Base-by-base conservation (phyloP, 345 rosid species). In the Heritiera fomes region DNA sequence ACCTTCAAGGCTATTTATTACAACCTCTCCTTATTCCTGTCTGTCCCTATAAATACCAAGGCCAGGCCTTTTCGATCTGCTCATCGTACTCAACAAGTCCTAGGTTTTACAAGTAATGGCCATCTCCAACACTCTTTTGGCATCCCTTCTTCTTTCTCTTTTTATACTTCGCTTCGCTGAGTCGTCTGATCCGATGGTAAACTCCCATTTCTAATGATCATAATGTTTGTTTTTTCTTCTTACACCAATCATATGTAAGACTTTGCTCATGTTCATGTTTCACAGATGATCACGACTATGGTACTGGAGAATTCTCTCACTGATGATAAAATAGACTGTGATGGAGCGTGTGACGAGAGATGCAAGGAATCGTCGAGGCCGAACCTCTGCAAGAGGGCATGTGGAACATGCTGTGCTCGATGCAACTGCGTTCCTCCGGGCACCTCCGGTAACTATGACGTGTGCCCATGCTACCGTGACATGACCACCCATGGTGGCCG, bases 341-440 rank as follows among this genome's bases (percentile, higher is more conserved):
- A 81, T 0, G 79, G 60, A 47, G 93, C 93, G 5, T 94, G 98
- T 78, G 47, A 2, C 6, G 90, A 78, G 3, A 86, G 98, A 85
- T 94, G 96, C 84, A 85, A 58, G 50, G 78, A 84, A 52, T 82
- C 98, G 5, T 87, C 91, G 1, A 87, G 96, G 83, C 94, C 86
- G 6, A 77, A 43, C 0, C 80, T 90, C 0, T 94, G 97, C 84
- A 84, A 88, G 52, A 81, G 92, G 71, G 98, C 94, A 9, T 92
- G 98, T 32, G 92, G 94, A 49, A 90, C 89, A 18, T 92, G 97
- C 59, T 92, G 97, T 74, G 80, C 80, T 0, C 87, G 88, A 15
- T 94, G 98, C 91, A 88, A 78, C 79, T 93, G 97, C 40, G 95
- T 92, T 47, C 98, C 97, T 47, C 93, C 93, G 0, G 97, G 94